A percentile compares a stretch with the other conserved stretches of the same genome.
Evolutionary conservation across 2,329 filamentous ascomycete genomes (phyloP).

Genomic region (Pseudocercospora cruenta): DNA sequence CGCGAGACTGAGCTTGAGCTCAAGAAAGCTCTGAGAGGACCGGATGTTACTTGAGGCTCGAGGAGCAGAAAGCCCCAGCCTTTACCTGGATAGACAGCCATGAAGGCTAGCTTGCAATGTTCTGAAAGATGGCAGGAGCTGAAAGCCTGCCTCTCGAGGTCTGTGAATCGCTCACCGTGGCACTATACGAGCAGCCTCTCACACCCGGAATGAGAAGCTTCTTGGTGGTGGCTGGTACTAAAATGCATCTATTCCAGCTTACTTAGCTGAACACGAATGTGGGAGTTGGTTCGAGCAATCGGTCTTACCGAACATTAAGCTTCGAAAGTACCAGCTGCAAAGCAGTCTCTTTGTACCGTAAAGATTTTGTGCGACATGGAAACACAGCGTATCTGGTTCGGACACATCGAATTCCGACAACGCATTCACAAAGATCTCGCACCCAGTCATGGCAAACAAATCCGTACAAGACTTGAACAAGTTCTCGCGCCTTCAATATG

Average conservation of each 20-base stretch:
- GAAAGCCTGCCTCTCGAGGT: neutral
- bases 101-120: neutral
- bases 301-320: neutral
- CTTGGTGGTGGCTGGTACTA: neutral
- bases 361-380: neutral
- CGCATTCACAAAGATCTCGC: slow-evolving; percentile 10
- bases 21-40: neutral
- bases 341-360: neutral
- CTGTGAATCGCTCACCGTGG: neutral
- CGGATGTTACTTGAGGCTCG: neutral
- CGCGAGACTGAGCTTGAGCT: slow-evolving; percentile 27
- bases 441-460: slow-evolving; percentile 7
- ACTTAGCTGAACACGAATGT: neutral
- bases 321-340: neutral
- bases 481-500: neutral
- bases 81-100: neutral
- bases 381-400: neutral
- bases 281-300: neutral
- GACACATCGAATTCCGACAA: slow-evolving; percentile 3
- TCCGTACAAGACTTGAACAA: neutral
- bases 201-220: neutral
- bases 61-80: neutral
- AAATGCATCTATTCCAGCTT: neutral
- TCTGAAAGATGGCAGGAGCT: neutral
- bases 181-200: neutral